Conservation (phyloP, 2,329 filamentous ascomycete genomes). For the Penicillium sp. region DNA sequence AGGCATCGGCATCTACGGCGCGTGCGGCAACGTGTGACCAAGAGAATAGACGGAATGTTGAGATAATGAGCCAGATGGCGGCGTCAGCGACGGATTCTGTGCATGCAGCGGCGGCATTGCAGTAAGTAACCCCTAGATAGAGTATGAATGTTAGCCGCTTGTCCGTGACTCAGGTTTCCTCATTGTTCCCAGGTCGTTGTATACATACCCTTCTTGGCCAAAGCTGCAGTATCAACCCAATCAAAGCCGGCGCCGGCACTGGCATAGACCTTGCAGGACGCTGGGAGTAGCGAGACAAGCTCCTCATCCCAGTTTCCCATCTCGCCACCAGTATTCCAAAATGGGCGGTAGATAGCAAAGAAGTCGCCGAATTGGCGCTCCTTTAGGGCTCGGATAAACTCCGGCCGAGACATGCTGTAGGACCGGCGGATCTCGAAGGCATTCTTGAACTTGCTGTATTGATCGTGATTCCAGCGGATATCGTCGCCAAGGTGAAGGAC, state of each 20-base stretch:
- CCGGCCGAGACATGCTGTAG: constrained; percentile 40
- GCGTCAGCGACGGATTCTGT: constrained; percentile 73
- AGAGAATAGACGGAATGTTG: constrained; percentile 66
- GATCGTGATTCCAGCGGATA: constrained; percentile 50
- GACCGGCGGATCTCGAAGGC: constrained; percentile 40
- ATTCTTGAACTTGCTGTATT: constrained; percentile 43
- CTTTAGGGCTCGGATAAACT: constrained; percentile 46
- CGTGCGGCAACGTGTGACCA: constrained; percentile 63
- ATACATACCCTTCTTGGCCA: constrained; percentile 59
- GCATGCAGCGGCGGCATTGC: constrained; percentile 69
- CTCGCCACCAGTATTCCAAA: constrained; percentile 65
- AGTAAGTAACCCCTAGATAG: constrained; percentile 52
- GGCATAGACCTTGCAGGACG: constrained; percentile 57
- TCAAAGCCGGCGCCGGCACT: constrained; percentile 64
- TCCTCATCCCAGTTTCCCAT: constrained; percentile 65
- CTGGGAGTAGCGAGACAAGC: constrained; percentile 55
- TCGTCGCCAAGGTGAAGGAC: constrained; percentile 49
- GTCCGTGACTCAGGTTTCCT: neutral
- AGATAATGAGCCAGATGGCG: constrained; percentile 66
- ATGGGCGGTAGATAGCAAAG: constrained; percentile 57
- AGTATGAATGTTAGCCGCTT: neutral
- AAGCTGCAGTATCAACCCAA: constrained; percentile 60
- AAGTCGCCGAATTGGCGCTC: constrained; percentile 42
- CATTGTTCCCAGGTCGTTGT: neutral
- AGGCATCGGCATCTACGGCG: constrained; percentile 46